Evolutionary conservation across 768 basidiomycete genomes (phyloP).

Genomic region (Lepiota brunneoincarnata): DNA sequence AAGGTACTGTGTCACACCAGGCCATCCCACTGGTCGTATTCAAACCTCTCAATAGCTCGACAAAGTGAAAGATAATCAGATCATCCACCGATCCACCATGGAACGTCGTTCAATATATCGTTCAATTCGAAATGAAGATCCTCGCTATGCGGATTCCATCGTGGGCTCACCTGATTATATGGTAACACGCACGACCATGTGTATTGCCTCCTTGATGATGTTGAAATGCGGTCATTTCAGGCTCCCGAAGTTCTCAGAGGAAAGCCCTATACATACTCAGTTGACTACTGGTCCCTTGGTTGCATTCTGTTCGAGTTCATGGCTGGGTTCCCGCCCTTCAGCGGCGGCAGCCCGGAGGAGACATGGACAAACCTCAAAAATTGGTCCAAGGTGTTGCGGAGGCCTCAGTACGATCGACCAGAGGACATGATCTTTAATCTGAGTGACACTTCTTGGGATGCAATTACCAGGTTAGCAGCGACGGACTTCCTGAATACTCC

Average conservation of each 20-base stretch:
- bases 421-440: conserved; percentile 98
- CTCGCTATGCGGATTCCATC: conserved; percentile 94
- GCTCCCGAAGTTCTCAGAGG: conserved; percentile 91
- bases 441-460: conserved; percentile 91
- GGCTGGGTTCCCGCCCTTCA: conserved; percentile 97
- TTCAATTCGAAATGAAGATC: conserved; percentile 85
- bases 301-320: conserved; percentile 98
- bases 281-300: conserved; percentile 98
- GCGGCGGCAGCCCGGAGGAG: conserved; percentile 91
- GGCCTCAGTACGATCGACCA: conserved; percentile 93
- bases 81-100: conserved; percentile 87
- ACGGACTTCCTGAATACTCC: neutral
- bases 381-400: conserved; percentile 88
- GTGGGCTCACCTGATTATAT: conserved; percentile 99
- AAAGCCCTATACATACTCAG: conserved; percentile 92
- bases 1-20: conserved; percentile 50
- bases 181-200: conserved; percentile 35
- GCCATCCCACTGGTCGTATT: neutral
- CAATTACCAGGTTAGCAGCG: conserved; percentile 69
- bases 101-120: conserved; percentile 95
- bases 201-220: neutral
- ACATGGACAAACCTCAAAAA: conserved; percentile 99
- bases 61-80: conserved; percentile 90
- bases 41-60: conserved; percentile 61
- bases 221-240: conserved; percentile 20